These are phyloP conservation scores for Pelargonium cotyledonis DNA, from an alignment of 441 rosid species.

Conservation along the genomic window DNA sequence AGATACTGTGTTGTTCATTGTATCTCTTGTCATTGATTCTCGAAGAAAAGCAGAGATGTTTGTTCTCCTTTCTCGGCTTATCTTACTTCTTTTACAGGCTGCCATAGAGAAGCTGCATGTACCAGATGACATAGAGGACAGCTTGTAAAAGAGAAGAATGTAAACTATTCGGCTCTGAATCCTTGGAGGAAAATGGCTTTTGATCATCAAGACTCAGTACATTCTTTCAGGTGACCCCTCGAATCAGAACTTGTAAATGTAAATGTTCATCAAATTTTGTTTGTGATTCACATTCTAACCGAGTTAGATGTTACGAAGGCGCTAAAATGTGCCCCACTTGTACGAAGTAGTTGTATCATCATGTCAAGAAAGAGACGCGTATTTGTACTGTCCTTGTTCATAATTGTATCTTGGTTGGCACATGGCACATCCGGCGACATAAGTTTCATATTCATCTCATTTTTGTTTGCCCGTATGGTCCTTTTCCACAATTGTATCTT, in stretches of 20 bases:
- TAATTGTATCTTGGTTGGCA: slow-evolving; percentile 15
- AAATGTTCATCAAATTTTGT: slow-evolving; percentile 22
- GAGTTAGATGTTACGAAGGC: slow-evolving; percentile 13
- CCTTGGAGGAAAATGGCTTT: slow-evolving; percentile 18
- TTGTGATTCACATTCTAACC: slow-evolving; percentile 22
- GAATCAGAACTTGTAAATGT: slow-evolving; percentile 11
- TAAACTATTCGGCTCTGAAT: slow-evolving; percentile 20
- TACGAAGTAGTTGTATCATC: slow-evolving; percentile 20
- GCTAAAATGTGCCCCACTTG: slow-evolving; percentile 26
- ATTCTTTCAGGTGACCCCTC: background rate
- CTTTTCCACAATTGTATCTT: slow-evolving; percentile 19
- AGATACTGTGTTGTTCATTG: background rate
- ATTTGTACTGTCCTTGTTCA: slow-evolving; percentile 18
- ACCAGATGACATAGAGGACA: slow-evolving; percentile 58
- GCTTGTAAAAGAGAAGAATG: slow-evolving; percentile 18
- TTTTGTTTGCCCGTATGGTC: slow-evolving; percentile 9
- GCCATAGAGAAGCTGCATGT: slow-evolving; percentile 70
- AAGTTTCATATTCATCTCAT: background rate
- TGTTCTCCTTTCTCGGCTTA: background rate
- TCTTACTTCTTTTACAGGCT: slow-evolving; percentile 38
- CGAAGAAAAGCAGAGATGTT: background rate
- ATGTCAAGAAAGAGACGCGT: slow-evolving; percentile 14
- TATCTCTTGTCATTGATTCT: background rate
- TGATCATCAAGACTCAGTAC: background rate
- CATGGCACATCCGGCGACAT: background rate